Evolutionary conservation across 2,329 filamentous ascomycete species (phyloP).

Genomic region (Fusarium sp.): DNA sequence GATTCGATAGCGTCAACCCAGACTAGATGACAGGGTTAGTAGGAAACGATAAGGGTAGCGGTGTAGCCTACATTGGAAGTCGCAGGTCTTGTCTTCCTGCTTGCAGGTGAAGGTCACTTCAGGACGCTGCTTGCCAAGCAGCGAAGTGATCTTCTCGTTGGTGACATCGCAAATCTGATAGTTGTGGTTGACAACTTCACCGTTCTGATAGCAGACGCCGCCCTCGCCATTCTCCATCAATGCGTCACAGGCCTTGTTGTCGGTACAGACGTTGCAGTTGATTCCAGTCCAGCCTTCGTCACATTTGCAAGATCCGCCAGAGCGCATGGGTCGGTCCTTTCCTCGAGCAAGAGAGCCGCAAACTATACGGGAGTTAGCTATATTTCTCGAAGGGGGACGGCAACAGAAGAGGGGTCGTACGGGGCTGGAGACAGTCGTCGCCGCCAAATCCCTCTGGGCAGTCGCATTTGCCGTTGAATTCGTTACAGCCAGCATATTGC

Average conservation of each 20-base stretch:
- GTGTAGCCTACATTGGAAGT: conserved; percentile 84
- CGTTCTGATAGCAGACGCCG: conserved; percentile 92
- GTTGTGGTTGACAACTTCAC: conserved; percentile 91
- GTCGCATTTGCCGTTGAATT: conserved; percentile 90
- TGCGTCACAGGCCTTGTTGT: conserved; percentile 84
- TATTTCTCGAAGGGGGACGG: background rate
- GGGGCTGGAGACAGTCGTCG: conserved; percentile 89
- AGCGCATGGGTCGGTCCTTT: conserved; percentile 79
- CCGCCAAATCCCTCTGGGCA: conserved; percentile 95
- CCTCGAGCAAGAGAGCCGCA: conserved; percentile 91
- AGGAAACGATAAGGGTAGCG: background rate
- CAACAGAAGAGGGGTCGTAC: conserved; percentile 55
- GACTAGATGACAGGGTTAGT: conserved; percentile 64
- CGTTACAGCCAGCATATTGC: conserved; percentile 90
- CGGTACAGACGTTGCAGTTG: conserved; percentile 96
- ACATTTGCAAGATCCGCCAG: conserved; percentile 81
- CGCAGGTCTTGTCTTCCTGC: conserved; percentile 79
- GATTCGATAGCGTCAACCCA: conserved; percentile 96
- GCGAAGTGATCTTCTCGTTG: conserved; percentile 90
- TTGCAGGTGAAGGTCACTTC: conserved; percentile 96
- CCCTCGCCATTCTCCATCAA: conserved; percentile 86
- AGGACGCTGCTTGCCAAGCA: conserved; percentile 85
- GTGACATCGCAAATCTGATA: conserved; percentile 98
- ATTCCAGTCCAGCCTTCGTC: conserved; percentile 95
- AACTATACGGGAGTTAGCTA: conserved; percentile 58